A percentile compares a stretch with the other conserved stretches of the same genome.
phyloP scores from a whole-genome alignment of 2,329 filamentous ascomycete species.

The Colletotrichum trifolii region DNA sequence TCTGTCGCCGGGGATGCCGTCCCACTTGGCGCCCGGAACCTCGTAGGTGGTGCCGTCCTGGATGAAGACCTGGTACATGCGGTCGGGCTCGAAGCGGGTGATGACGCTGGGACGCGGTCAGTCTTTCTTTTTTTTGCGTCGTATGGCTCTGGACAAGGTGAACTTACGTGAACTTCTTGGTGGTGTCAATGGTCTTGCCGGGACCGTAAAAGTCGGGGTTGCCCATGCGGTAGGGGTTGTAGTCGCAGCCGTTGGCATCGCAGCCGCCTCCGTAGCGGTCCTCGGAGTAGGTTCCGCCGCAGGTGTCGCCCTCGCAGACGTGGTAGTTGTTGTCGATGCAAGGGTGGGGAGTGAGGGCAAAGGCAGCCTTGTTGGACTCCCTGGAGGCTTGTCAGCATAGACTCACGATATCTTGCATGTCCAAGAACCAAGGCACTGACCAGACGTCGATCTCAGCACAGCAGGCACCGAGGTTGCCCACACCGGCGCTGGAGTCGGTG shows the following conservation, averaged over 20 bases:
- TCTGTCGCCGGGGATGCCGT: slow-evolving; percentile 64
- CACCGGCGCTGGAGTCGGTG: slow-evolving; percentile 39
- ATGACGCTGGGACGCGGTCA: slow-evolving; percentile 56
- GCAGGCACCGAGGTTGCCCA: slow-evolving; percentile 40
- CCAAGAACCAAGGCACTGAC: slow-evolving; percentile 1
- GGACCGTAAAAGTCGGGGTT: slow-evolving; percentile 69
- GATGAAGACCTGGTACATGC: slow-evolving; percentile 37
- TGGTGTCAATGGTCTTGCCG: slow-evolving; percentile 67
- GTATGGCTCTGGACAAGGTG: background rate
- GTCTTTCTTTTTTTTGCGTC: background rate
- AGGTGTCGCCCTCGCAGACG: slow-evolving; percentile 42
- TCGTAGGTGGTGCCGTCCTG: slow-evolving; percentile 32
- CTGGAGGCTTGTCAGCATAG: background rate
- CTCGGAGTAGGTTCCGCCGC: slow-evolving; percentile 60
- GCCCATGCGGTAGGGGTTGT: slow-evolving; percentile 71
- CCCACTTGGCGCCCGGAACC: slow-evolving; percentile 38
- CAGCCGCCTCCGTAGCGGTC: slow-evolving; percentile 68
- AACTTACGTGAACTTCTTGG: slow-evolving; percentile 60
- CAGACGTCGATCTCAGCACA: slow-evolving; percentile 43
- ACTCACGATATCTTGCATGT: background rate
- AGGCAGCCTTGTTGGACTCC: slow-evolving; percentile 42
- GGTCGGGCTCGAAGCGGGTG: slow-evolving; percentile 62
- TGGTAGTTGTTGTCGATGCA: slow-evolving; percentile 37
- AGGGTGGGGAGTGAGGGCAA: slow-evolving; percentile 41
- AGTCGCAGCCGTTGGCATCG: slow-evolving; percentile 75